Conservation (phyloP, 192 early-diverging fungal genomes). For the Powellomyces hirtus region DNA sequence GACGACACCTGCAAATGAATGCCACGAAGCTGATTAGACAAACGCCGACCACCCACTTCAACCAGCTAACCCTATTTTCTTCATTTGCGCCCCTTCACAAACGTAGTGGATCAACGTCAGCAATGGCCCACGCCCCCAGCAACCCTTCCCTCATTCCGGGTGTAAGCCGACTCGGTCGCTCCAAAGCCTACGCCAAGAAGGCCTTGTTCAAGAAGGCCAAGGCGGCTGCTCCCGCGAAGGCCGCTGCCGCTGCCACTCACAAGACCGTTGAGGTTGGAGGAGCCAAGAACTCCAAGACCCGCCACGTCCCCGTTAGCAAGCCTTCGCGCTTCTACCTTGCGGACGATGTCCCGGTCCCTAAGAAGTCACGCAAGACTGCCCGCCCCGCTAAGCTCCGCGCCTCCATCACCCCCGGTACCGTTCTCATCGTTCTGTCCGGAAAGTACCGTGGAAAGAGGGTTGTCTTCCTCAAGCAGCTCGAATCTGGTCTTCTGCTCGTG, state of each 20-base stretch:
- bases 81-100: neutral
- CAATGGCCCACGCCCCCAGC: slow-evolving; percentile 36
- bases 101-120: slow-evolving; percentile 33
- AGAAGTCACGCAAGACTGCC: slow-evolving; percentile 68
- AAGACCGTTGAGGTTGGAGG: slow-evolving; percentile 74
- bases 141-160: slow-evolving; percentile 85
- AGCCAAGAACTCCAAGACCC: slow-evolving; percentile 78
- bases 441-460: slow-evolving; percentile 98
- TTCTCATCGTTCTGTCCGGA: slow-evolving; percentile 93
- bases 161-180: slow-evolving; percentile 80
- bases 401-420: slow-evolving; percentile 95
- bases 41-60: neutral
- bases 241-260: slow-evolving; percentile 46
- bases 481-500: slow-evolving; percentile 91
- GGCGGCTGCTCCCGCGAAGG: slow-evolving; percentile 51
- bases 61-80: neutral
- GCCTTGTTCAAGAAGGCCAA: slow-evolving; percentile 88
- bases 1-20: neutral
- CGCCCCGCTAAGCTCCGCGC: slow-evolving; percentile 74
- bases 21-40: neutral
- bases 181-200: slow-evolving; percentile 79
- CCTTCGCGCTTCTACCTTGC: slow-evolving; percentile 78
- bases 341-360: slow-evolving; percentile 77
- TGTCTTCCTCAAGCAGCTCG: slow-evolving; percentile 96
- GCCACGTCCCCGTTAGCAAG: slow-evolving; percentile 68